Base-by-base conservation (phyloP, 257 asterid species). In the Plantago ovata region DNA sequence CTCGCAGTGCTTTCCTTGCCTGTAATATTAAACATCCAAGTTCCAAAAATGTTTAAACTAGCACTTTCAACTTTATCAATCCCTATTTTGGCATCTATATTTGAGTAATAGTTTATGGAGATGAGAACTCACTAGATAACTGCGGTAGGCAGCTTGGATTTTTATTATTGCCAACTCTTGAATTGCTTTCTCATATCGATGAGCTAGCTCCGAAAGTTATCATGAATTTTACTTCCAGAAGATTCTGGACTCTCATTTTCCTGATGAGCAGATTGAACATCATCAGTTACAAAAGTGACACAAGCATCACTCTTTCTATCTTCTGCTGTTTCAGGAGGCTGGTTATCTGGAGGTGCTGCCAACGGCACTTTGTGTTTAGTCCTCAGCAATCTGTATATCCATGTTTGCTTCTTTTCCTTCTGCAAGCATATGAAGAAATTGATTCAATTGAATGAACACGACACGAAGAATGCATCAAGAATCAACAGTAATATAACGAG, bases 1-100 rank as follows among this genome's bases (percentile, higher is more conserved):
- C 98, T 61, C 83, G 64, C 36, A 91, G 67, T 49, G 98, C 98
- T 75, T 84, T 91, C 72, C 92, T 78, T 64, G 92, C 98, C 96
- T 87, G 78, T 59, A 73, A 67, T 44, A 12, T 13, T 44, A 44
- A 40, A 10, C 2, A 4, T 40, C n/a, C 45, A 40, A 40, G 14
- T 13, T 12, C 18, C 39, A 24, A 52, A 24, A 52, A 6, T 3
- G 39, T 53, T 11, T 28, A 13, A 24, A 28, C 36, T 1, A 28
- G 36, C 36, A 28, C 36, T 28, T 28, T 28, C 7, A 3, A 28
- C 36, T 28, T 2, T 0, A 28, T 28, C 36, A 6, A 28, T 28
- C 36, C 36, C 4, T 28, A 8, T 28, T 28, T 28, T 28, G 7
- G 7, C 6, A 28, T 28, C 36, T 8, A 28, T 28, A 28, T 28